Conservation (phyloP, 2,329 filamentous ascomycete genomes). For the Arthrobotrys iridis region DNA sequence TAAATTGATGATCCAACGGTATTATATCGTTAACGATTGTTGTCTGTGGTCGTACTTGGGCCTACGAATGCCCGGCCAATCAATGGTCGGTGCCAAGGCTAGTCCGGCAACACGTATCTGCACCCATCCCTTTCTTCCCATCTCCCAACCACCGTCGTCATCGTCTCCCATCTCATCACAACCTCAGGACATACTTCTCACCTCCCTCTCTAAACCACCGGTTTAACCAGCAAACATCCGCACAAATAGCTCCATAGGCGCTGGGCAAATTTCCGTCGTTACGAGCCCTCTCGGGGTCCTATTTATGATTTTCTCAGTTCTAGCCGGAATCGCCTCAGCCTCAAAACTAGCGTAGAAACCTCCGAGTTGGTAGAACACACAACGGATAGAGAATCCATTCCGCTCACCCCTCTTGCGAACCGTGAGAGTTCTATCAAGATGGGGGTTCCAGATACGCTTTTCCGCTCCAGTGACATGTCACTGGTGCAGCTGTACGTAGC, state of each 20-base stretch:
- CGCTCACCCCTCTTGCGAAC: constrained; percentile 40
- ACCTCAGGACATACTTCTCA: background rate
- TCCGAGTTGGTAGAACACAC: constrained; percentile 42
- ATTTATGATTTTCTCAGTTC: background rate
- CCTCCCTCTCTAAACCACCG: background rate
- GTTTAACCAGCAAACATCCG: background rate
- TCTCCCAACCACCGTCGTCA: constrained; percentile 48
- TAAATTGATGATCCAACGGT: too few species aligned
- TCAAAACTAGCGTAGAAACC: constrained; percentile 4
- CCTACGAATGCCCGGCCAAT: background rate
- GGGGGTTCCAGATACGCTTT: constrained; percentile 87
- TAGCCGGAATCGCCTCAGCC: background rate
- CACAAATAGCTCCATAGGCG: background rate
- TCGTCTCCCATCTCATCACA: constrained; percentile 35
- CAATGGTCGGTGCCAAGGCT: constrained; percentile 32
- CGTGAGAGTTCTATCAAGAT: constrained; percentile 63
- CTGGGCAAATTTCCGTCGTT: background rate
- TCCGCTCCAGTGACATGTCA: constrained; percentile 99
- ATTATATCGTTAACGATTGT: too few species aligned
- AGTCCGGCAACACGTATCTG: constrained; percentile 22
- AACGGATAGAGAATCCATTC: constrained; percentile 50
- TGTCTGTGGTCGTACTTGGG: too few species aligned
- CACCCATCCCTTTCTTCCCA: constrained; percentile 39
- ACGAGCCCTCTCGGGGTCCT: background rate
- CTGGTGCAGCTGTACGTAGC: constrained; percentile 99